Conservation (phyloP, 441 rosid genomes). For the Sinapis alba region DNA sequence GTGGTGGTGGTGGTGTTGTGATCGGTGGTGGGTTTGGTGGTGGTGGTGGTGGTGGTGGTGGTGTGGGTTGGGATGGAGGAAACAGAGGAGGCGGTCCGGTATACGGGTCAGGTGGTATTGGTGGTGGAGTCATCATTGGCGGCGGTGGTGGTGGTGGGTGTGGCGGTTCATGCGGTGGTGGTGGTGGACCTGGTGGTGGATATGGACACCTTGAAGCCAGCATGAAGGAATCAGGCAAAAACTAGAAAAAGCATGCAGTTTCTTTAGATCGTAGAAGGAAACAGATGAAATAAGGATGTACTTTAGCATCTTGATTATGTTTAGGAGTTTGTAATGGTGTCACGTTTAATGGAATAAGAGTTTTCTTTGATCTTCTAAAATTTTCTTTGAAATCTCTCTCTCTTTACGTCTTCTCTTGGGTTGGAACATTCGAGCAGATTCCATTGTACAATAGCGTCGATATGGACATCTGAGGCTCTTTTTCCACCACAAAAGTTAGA, state of each 20-base stretch:
- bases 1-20: constrained; percentile 33
- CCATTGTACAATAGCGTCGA: constrained; percentile 68
- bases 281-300: constrained; percentile 34
- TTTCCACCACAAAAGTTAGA: constrained; percentile 75
- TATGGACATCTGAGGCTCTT: constrained; percentile 83
- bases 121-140: constrained; percentile 39
- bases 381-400: constrained; percentile 1
- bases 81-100: constrained; percentile 33
- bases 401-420: constrained; percentile 8
- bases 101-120: constrained; percentile 37
- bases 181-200: constrained; percentile 24
- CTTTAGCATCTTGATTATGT: constrained; percentile 36
- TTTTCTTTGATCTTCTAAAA: neutral
- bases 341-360: constrained; percentile 31
- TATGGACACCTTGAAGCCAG: constrained; percentile 32
- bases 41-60: constrained; percentile 21
- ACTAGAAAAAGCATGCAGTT: constrained; percentile 22
- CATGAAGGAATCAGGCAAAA: constrained; percentile 32
- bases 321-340: constrained; percentile 32
- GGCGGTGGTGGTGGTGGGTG: constrained; percentile 27
- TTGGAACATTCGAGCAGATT: constrained; percentile 44
- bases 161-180: constrained; percentile 36
- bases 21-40: constrained; percentile 38
- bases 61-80: constrained; percentile 35
- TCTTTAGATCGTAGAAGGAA: constrained; percentile 13